Evolutionary conservation across 495 filamentous ascomycete genomes (phyloP).

Genomic region (Parathielavia hyrcaniae): DNA sequence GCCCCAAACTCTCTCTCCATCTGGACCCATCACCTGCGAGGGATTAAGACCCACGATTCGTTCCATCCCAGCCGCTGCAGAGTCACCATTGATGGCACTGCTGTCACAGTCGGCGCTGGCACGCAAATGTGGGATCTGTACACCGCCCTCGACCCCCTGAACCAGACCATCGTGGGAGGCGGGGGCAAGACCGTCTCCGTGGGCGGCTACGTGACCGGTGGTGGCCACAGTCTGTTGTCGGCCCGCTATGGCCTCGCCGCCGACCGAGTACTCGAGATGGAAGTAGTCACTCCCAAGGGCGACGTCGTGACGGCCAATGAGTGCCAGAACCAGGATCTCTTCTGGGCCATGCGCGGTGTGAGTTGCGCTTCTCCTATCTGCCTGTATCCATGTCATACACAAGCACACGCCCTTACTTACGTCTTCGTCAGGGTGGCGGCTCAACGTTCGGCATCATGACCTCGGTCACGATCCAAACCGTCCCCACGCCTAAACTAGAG

Average conservation of each 20-base stretch:
- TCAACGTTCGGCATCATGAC: slow-evolving; percentile 60
- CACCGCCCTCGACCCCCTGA: slow-evolving; percentile 25
- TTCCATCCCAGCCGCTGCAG: slow-evolving; percentile 39
- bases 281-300: slow-evolving; percentile 53
- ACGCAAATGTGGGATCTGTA: slow-evolving; percentile 36
- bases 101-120: slow-evolving; percentile 39
- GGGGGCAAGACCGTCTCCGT: slow-evolving; percentile 25
- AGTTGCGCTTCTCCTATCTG: slow-evolving; percentile 18
- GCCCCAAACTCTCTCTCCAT: slow-evolving; percentile 48
- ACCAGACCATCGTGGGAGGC: slow-evolving; percentile 36
- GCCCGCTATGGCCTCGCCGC: slow-evolving; percentile 55
- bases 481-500: slow-evolving; percentile 31
- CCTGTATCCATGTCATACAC: background rate
- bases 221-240: slow-evolving; percentile 52
- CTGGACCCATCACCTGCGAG: slow-evolving; percentile 45
- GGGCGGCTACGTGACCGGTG: slow-evolving; percentile 55
- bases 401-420: background rate
- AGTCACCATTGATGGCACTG: slow-evolving; percentile 29
- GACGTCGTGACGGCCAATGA: slow-evolving; percentile 49
- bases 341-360: slow-evolving; percentile 60
- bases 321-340: slow-evolving; percentile 54
- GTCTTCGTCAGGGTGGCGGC: slow-evolving; percentile 46
- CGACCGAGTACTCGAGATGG: slow-evolving; percentile 57
- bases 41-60: slow-evolving; percentile 32
- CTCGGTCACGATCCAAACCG: slow-evolving; percentile 46